Percentiles rank a stretch among this genome's conserved stretches.
phyloP scores from a whole-genome alignment of 2,329 filamentous ascomycete genomes.

The Sporothrix mexicana region DNA sequence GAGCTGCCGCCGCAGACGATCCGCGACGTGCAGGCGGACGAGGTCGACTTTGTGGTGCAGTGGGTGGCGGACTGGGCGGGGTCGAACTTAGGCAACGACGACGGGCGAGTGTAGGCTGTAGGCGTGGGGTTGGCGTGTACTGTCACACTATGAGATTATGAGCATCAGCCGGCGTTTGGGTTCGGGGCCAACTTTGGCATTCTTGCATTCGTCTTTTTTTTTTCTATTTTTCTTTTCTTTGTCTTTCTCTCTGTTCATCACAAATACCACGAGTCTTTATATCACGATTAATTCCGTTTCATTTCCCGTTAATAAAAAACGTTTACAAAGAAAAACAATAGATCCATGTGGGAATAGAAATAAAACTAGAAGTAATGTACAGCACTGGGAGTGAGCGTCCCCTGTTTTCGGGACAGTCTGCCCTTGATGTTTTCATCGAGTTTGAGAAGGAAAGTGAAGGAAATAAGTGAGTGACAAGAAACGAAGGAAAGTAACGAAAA shows the following conservation, averaged over 20 bases:
- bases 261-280: not conserved
- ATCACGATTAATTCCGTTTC: no score
- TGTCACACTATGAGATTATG: not conserved
- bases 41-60: constrained; percentile 36
- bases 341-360: constrained; percentile 10
- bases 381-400: not conserved
- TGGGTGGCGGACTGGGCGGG: constrained; percentile 37
- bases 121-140: not conserved
- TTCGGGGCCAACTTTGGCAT: no score
- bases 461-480: no score
- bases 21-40: constrained; percentile 35
- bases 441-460: constrained; percentile 6
- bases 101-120: constrained; percentile 15
- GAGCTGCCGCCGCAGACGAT: constrained; percentile 36
- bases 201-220: no score
- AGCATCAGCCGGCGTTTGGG: not conserved
- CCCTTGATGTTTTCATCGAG: constrained; percentile 2
- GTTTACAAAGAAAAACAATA: constrained; percentile 1
- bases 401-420: not conserved
- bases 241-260: not conserved
- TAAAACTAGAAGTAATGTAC: not conserved
- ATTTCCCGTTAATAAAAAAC: no score
- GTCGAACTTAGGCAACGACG: not conserved
- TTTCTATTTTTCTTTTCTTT: not conserved
- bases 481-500: not conserved